phyloP scores from a whole-genome alignment of 306 rosid species.

The Cucumis cinereus region DNA sequence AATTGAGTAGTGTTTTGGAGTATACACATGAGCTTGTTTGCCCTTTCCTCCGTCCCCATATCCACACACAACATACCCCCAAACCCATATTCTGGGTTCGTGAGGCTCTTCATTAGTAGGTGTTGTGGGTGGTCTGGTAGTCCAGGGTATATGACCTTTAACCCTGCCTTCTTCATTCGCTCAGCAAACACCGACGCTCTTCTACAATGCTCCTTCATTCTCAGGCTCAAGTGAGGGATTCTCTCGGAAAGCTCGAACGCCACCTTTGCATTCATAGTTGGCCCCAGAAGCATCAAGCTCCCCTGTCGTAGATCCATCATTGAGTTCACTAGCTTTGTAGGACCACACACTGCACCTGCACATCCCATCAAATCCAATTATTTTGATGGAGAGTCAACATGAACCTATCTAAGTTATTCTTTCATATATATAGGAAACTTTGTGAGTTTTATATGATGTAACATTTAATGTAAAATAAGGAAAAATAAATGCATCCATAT shows the following conservation, averaged over 20 bases:
- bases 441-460: neutral
- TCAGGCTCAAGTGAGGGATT: constrained; percentile 60
- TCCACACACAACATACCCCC: constrained; percentile 79
- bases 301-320: constrained; percentile 96
- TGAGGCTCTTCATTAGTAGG: constrained; percentile 35
- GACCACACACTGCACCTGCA: constrained; percentile 81
- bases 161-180: constrained; percentile 41
- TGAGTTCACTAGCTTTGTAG: constrained; percentile 54
- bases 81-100: constrained; percentile 55
- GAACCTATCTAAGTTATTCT: too few relatives aligned
- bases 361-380: neutral
- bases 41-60: constrained; percentile 86
- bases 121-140: constrained; percentile 70
- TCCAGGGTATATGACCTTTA: constrained; percentile 82
- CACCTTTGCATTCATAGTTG: constrained; percentile 88
- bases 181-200: constrained; percentile 45
- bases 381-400: too few relatives aligned
- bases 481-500: neutral
- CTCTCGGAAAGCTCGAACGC: constrained; percentile 88
- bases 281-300: constrained; percentile 71
- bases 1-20: constrained; percentile 68
- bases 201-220: constrained; percentile 77
- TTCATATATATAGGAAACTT: too few relatives aligned
- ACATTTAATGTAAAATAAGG: too few relatives aligned
- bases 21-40: constrained; percentile 51